Percentiles rank a stretch among this genome's conserved stretches.
These are phyloP conservation scores for Diutina sp. DNA, from an alignment of 1,139 yeast species.

Conservation along the genomic window DNA sequence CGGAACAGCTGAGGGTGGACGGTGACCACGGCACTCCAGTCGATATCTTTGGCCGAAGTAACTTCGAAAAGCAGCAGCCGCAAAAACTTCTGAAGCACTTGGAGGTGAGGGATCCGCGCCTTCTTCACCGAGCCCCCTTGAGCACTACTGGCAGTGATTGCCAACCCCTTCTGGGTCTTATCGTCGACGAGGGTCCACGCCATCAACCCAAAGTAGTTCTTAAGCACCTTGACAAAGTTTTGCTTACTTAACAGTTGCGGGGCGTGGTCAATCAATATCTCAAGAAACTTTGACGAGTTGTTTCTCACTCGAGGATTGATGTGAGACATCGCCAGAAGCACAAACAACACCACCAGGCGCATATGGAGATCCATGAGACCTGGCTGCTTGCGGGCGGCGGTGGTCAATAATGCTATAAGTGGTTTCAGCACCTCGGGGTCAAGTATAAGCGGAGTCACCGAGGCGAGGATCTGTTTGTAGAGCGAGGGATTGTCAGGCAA, in stretches of 20 bases:
- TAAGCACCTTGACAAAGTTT: conserved; percentile 46
- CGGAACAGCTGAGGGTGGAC: conserved; percentile 34
- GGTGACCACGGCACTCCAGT: conserved; percentile 2
- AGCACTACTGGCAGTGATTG: conserved; percentile 30
- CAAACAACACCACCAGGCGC: conserved; percentile 52
- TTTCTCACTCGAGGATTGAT: conserved; percentile 62
- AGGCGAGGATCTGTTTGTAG: conserved; percentile 44
- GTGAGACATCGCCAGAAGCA: conserved; percentile 94
- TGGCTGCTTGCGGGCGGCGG: conserved; percentile 37
- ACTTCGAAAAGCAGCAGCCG: conserved; percentile 21
- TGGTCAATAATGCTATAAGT: conserved; percentile 37
- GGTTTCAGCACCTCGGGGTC: conserved; percentile 34
- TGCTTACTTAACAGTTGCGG: conserved; percentile 40
- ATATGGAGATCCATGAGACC: conserved; percentile 58
- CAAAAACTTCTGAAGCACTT: conserved; percentile 29
- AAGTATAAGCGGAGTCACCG: conserved; percentile 43
- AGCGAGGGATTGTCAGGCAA: conserved; percentile 38
- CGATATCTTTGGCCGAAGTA: conserved; percentile 1
- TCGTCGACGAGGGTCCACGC: conserved; percentile 43
- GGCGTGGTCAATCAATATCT: conserved; percentile 34
- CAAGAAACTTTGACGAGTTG: conserved; percentile 54
- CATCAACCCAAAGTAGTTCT: conserved; percentile 42
- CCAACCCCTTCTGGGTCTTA: conserved; percentile 31
- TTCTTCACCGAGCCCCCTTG: conserved; percentile 25
- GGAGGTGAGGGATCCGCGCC: conserved; percentile 30